Evolutionary conservation across 495 filamentous ascomycete genomes (phyloP).

Genomic region (Penicillium canescens): DNA sequence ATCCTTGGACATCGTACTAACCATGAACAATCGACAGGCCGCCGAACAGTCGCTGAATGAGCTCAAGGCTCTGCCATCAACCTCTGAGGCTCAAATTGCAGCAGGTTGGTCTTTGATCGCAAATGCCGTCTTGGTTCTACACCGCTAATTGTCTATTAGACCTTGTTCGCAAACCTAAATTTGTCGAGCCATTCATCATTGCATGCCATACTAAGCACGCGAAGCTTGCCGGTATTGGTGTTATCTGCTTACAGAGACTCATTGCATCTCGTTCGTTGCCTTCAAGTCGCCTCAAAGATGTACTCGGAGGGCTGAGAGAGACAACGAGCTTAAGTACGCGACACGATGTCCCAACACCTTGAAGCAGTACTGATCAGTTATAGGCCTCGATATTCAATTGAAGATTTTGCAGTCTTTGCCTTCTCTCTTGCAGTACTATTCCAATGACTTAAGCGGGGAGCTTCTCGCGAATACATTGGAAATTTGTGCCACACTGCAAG

Average conservation of each 20-base stretch:
- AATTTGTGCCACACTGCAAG: conserved; percentile 87
- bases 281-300: conserved; percentile 70
- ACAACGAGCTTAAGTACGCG: conserved; percentile 63
- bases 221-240: conserved; percentile 82
- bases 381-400: conserved; percentile 87
- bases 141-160: conserved; percentile 55
- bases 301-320: conserved; percentile 83
- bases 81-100: conserved; percentile 79
- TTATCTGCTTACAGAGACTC: conserved; percentile 85
- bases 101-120: conserved; percentile 59
- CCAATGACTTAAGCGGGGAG: conserved; percentile 74
- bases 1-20: conserved; percentile 20
- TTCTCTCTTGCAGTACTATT: conserved; percentile 89
- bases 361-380: conserved; percentile 28
- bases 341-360: background rate
- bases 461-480: conserved; percentile 79
- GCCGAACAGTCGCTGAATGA: conserved; percentile 93
- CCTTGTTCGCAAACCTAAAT: conserved; percentile 74
- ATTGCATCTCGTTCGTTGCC: conserved; percentile 78
- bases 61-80: conserved; percentile 73
- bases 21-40: conserved; percentile 54
- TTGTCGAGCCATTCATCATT: conserved; percentile 89
- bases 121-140: background rate
- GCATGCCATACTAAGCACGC: conserved; percentile 87
- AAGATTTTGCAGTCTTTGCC: conserved; percentile 95